Evolutionary conservation across 805 yeast genomes (phyloP).

Genomic region (Teunomyces stri): DNA sequence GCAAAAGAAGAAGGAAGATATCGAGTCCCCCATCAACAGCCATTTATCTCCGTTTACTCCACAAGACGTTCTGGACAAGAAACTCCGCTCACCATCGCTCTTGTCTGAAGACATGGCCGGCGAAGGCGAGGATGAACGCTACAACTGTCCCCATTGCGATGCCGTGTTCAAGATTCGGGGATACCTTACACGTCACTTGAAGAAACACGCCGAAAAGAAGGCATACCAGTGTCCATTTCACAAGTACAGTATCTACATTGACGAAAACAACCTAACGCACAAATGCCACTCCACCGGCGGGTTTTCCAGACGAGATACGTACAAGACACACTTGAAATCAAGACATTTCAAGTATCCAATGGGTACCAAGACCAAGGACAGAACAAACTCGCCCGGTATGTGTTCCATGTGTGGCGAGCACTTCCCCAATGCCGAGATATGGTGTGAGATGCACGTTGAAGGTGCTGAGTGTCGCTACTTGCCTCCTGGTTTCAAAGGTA

Average conservation of each 20-base stretch:
- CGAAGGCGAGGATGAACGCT: slow-evolving; percentile 18
- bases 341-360: slow-evolving; percentile 57
- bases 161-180: slow-evolving; percentile 51
- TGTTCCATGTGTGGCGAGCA: slow-evolving; percentile 55
- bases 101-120: slow-evolving; percentile 16
- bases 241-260: slow-evolving; percentile 32
- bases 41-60: slow-evolving; percentile 27
- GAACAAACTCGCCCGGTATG: slow-evolving; percentile 44
- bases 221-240: slow-evolving; percentile 59
- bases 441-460: slow-evolving; percentile 52
- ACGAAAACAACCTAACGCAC: slow-evolving; percentile 39
- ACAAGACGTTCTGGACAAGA: slow-evolving; percentile 12
- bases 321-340: slow-evolving; percentile 56
- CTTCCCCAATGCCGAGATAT: slow-evolving; percentile 47
- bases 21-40: slow-evolving; percentile 28
- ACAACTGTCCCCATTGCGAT: slow-evolving; percentile 48
- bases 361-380: slow-evolving; percentile 48
- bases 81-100: slow-evolving; percentile 5
- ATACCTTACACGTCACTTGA: slow-evolving; percentile 54
- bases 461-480: slow-evolving; percentile 47
- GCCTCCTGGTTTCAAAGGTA: slow-evolving; percentile 44
- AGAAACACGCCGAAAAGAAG: slow-evolving; percentile 48
- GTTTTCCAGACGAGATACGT: slow-evolving; percentile 58
- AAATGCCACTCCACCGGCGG: slow-evolving; percentile 59
- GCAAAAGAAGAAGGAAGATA: slow-evolving; percentile 12